These are phyloP conservation scores for Gaeumannomyces sp. DNA, from an alignment of 2,329 filamentous ascomycete species.

Conservation along the genomic window DNA sequence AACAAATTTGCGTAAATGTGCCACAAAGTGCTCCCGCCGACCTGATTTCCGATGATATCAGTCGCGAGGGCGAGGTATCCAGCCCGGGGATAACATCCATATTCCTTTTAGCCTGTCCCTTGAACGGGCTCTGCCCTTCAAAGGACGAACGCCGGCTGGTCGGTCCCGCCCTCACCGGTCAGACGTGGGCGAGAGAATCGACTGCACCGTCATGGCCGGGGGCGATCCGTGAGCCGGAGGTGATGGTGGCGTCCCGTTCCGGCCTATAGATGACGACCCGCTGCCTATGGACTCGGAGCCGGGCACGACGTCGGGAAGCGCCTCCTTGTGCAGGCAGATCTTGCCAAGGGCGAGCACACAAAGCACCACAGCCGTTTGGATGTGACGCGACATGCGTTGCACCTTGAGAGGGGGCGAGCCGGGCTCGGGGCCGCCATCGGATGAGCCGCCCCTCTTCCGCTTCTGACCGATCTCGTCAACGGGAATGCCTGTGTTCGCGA, in stretches of 20 bases:
- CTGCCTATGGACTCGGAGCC: not conserved
- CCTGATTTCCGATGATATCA: conserved; percentile 77
- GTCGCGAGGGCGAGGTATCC: conserved; percentile 84
- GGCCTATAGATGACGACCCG: conserved; percentile 22
- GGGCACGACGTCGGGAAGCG: conserved; percentile 52
- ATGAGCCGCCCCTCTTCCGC: conserved; percentile 48
- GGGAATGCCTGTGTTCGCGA: conserved; percentile 17
- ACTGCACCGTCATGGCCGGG: conserved; percentile 37
- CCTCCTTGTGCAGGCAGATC: conserved; percentile 56
- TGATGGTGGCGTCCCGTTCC: conserved; percentile 46
- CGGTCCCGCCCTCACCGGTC: conserved; percentile 22
- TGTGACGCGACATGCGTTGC: conserved; percentile 55
- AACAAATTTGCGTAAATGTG: conserved; percentile 82
- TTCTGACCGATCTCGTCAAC: conserved; percentile 33
- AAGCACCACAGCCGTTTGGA: conserved; percentile 75
- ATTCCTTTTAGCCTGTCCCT: conserved; percentile 43
- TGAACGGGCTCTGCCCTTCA: conserved; percentile 30
- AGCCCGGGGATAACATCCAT: conserved; percentile 83
- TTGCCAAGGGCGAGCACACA: conserved; percentile 81
- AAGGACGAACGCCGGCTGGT: conserved; percentile 49
- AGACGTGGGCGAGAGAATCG: conserved; percentile 45
- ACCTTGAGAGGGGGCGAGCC: conserved; percentile 29
- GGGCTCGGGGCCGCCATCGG: conserved; percentile 26
- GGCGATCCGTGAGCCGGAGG: conserved; percentile 50
- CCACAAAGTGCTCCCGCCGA: conserved; percentile 71